A percentile compares a stretch with the other conserved stretches of the same genome.
Evolutionary conservation across 164 flowering plant genomes (phyloP).

Genomic region (Vitis labrusca): DNA sequence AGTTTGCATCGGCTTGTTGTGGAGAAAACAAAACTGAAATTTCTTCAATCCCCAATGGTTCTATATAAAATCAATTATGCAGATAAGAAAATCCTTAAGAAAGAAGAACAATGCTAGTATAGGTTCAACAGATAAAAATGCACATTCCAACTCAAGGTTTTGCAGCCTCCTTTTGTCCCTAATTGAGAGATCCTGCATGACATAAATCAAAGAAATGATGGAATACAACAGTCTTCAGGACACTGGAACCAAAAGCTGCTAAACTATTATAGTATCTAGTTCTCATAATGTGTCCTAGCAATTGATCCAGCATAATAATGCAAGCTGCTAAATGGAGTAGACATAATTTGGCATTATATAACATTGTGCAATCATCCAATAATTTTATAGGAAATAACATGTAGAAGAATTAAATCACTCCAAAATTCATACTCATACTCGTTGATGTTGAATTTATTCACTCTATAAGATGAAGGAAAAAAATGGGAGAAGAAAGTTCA

Average conservation of each 20-base stretch:
- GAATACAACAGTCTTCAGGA: too few species aligned
- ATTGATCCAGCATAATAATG: not conserved
- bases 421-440: not conserved
- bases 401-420: not conserved
- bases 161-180: too few species aligned
- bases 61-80: not conserved
- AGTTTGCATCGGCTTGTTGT: slow-evolving; percentile 1
- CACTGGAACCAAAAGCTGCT: too few species aligned
- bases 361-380: not conserved
- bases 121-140: not conserved
- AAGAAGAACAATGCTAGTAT: not conserved
- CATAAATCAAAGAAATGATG: too few species aligned
- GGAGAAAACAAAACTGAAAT: not conserved
- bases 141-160: too few species aligned
- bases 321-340: not conserved
- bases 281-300: not conserved
- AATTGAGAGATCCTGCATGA: too few species aligned
- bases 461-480: not conserved
- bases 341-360: not conserved
- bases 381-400: not conserved
- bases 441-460: not conserved
- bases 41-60: not conserved
- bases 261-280: not conserved
- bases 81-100: not conserved
- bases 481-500: not conserved